Evolutionary conservation across 129 eudicot genomes (phyloP).

Genomic region (Pittosporum tobira): DNA sequence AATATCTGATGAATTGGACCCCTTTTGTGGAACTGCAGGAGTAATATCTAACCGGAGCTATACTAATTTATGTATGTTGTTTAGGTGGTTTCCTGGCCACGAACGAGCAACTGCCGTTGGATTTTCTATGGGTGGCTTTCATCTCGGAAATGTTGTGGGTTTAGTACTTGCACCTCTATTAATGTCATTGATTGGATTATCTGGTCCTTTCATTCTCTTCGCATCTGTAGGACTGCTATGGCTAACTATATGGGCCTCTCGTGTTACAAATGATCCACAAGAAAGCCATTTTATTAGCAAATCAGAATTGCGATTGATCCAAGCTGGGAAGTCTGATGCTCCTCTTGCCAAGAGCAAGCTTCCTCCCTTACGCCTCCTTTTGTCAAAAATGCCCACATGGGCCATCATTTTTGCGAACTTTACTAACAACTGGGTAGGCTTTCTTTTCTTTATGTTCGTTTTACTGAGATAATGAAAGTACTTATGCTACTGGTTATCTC

Average conservation of each 20-base stretch:
- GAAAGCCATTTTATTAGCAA: constrained; percentile 49
- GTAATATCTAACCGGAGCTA: not conserved
- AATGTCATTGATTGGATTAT: constrained; percentile 66
- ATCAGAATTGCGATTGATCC: constrained; percentile 66
- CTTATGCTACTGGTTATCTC: not conserved
- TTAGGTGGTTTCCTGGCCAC: constrained; percentile 92
- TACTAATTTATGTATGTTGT: not conserved
- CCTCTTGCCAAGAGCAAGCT: constrained; percentile 39
- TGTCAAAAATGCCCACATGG: constrained; percentile 88
- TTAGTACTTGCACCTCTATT: constrained; percentile 58
- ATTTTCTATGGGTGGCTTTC: constrained; percentile 98
- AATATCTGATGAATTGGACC: too few species aligned
- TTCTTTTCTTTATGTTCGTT: not conserved
- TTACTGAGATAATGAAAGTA: not conserved
- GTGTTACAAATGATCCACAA: constrained; percentile 71
- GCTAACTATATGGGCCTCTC: constrained; percentile 59
- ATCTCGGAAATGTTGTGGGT: constrained; percentile 93
- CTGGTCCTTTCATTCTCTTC: constrained; percentile 85
- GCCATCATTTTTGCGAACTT: constrained; percentile 85
- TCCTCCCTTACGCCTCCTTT: constrained; percentile 55
- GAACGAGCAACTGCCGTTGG: constrained; percentile 97
- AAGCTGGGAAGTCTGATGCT: constrained; percentile 64
- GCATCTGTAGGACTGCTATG: constrained; percentile 81
- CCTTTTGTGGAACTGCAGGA: too few species aligned
- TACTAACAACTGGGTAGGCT: constrained; percentile 86